A percentile compares a stretch with the other conserved stretches of the same genome.
Evolutionary conservation across 2,329 filamentous ascomycete genomes (phyloP).

Genomic region (Monosporascus sp.): DNA sequence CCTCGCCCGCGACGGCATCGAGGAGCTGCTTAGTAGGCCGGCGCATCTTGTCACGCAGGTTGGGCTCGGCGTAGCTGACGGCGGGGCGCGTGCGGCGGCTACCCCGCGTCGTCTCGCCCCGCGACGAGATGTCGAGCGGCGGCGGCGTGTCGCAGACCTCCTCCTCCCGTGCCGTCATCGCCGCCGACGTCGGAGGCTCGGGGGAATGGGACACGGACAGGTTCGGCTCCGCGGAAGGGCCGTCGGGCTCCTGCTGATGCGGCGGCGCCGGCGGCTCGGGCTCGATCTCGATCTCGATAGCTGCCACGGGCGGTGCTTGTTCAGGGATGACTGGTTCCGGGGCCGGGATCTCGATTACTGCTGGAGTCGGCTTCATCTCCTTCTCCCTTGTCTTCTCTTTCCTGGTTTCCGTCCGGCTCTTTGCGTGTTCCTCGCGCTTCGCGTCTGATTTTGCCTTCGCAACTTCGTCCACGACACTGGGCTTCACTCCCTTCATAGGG

Average conservation of each 20-base stretch:
- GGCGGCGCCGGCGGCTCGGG: background rate
- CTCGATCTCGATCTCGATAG: slow-evolving; percentile 14
- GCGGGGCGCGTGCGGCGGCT: slow-evolving; percentile 61
- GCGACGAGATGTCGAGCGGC: slow-evolving; percentile 49
- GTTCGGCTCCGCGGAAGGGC: slow-evolving; percentile 33
- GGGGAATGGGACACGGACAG: slow-evolving; percentile 33
- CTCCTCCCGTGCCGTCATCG: slow-evolving; percentile 30
- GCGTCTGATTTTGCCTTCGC: slow-evolving; percentile 34
- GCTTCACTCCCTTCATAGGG: slow-evolving; percentile 45
- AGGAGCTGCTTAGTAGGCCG: slow-evolving; percentile 70
- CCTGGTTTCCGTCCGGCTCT: slow-evolving; percentile 11
- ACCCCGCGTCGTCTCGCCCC: slow-evolving; percentile 54
- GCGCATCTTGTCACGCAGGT: slow-evolving; percentile 77
- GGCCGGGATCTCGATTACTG: slow-evolving; percentile 24
- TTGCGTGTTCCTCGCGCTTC: slow-evolving; percentile 12
- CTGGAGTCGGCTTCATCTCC: background rate
- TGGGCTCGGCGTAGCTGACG: slow-evolving; percentile 79
- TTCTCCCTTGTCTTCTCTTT: slow-evolving; percentile 20
- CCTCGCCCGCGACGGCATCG: slow-evolving; percentile 66
- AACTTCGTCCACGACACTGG: slow-evolving; percentile 28
- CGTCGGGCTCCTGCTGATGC: slow-evolving; percentile 17
- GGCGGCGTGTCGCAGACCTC: slow-evolving; percentile 51
- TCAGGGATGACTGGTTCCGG: slow-evolving; percentile 9
- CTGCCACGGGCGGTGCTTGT: slow-evolving; percentile 11
- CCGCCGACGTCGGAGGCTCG: slow-evolving; percentile 35